Evolutionary conservation across 768 basidiomycete species (phyloP).

Genomic region (Suillus sp.): DNA sequence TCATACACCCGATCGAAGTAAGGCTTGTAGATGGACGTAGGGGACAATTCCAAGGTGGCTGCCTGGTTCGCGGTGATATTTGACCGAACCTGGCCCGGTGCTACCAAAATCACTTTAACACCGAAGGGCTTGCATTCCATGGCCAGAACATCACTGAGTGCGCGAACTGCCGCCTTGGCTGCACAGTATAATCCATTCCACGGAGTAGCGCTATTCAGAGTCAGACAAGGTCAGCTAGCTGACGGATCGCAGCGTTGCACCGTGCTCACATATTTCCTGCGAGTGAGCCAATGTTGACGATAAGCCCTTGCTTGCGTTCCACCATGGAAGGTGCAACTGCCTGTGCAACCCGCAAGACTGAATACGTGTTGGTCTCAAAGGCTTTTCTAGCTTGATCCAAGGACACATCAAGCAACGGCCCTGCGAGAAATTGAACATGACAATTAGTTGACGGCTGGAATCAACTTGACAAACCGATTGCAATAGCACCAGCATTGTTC

Average conservation of each 20-base stretch:
- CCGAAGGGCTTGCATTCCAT: conserved; percentile 79
- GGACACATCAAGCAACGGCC: conserved; percentile 53
- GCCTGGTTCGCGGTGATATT: conserved; percentile 62
- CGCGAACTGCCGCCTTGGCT: conserved; percentile 58
- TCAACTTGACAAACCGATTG: conserved; percentile 42
- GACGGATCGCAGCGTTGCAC: neutral
- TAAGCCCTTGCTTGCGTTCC: conserved; percentile 55
- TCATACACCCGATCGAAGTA: conserved; percentile 55
- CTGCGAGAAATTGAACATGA: conserved; percentile 23
- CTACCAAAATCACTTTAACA: conserved; percentile 68
- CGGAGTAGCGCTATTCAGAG: conserved; percentile 55
- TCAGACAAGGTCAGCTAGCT: neutral
- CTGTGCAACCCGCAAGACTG: conserved; percentile 58
- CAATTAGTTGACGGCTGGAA: conserved; percentile 8
- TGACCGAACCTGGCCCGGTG: conserved; percentile 65
- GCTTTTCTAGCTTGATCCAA: conserved; percentile 51
- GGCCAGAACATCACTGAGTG: conserved; percentile 61
- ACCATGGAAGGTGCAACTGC: conserved; percentile 77
- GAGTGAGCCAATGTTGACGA: conserved; percentile 77
- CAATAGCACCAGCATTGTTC: conserved; percentile 68
- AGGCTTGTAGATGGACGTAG: conserved; percentile 54
- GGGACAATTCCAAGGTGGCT: conserved; percentile 45
- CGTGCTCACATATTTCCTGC: conserved; percentile 57
- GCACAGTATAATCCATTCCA: conserved; percentile 67
- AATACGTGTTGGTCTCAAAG: conserved; percentile 70